phyloP scores from a whole-genome alignment of 257 asterid genomes.

The Solanum commersonii region DNA sequence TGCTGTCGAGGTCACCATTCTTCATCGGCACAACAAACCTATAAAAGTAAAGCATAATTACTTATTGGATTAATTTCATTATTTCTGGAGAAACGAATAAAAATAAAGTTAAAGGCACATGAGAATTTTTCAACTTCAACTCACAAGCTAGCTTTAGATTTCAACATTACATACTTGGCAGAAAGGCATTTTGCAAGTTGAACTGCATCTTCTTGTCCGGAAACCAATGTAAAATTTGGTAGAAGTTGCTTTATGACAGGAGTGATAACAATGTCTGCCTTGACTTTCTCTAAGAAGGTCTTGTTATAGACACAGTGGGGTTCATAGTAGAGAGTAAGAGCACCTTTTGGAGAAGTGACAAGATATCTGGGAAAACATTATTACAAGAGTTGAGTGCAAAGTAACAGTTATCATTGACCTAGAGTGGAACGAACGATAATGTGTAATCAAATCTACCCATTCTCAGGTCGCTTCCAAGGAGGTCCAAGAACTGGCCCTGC shows the following conservation, averaged over 20 bases:
- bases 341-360: slow-evolving; percentile 49
- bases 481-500: slow-evolving; percentile 96
- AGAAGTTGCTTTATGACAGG: slow-evolving; percentile 84
- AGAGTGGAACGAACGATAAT: background rate
- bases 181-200: slow-evolving; percentile 59
- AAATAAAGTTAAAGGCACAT: too few relatives aligned
- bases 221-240: slow-evolving; percentile 66
- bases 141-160: too few relatives aligned
- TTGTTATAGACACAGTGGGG: slow-evolving; percentile 81
- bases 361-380: slow-evolving; percentile 13
- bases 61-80: too few relatives aligned
- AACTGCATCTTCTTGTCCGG: slow-evolving; percentile 13
- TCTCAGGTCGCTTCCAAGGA: slow-evolving; percentile 98
- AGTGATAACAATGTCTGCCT: slow-evolving; percentile 68
- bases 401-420: background rate
- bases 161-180: slow-evolving; percentile 34
- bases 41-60: too few relatives aligned
- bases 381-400: too few relatives aligned
- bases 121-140: too few relatives aligned
- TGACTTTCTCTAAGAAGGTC: slow-evolving; percentile 34
- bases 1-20: slow-evolving; percentile 86
- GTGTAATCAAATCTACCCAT: slow-evolving; percentile 36
- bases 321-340: slow-evolving; percentile 58
- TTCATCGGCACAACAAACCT: slow-evolving; percentile 59
- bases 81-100: too few relatives aligned